Base-by-base conservation (phyloP, 1,139 yeast genomes). In the Arxiozyma heterogenica region DNA sequence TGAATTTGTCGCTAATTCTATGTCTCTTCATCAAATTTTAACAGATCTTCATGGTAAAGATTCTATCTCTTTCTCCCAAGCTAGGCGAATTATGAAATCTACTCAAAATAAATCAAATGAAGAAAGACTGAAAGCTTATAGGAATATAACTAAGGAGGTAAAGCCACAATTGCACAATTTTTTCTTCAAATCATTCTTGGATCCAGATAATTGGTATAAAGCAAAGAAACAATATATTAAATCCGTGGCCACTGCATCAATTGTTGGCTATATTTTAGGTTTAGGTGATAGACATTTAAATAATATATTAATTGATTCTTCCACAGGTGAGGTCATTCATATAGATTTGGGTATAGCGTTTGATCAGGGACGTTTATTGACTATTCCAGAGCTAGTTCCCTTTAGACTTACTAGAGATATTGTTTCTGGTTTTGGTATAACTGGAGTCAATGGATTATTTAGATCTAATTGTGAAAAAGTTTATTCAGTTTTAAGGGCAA, bases 261-360 rank as follows among this genome's bases (percentile, higher is more conserved):
- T 94, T 52, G 83, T 90, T 22, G 98, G 98, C 0, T 78, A 87
- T 66, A 76, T 91, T 12, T 72, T 94, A 39, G 99, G 99, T 0
- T 75, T 94, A 15, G 99, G 99, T 1, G 99, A 94, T 67, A 75
- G 99, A 27, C 99, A 94, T 69, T 81, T 95, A 65, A 89, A 89
- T 67, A 94, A 94, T 66, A 85, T 94, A 47, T 71, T 94, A 55
- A 66, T 94, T n/a, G 98, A 94, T 66, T 75, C 77, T 52, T 66
- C 66, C 18, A 78, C 87, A 0, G 98, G 98, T 0, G 97, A 91
- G 61, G 95, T 96, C 0, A 83, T 94, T 34, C 98, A 94, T 68
- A 94, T 94, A 63, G 99, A 94, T 68, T 73, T 94, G 41, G 99
- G 98, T 0, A 93, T 93, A 53, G 95, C 98, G 0, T 94, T 94